A percentile compares a stretch with the other conserved stretches of the same genome.
Conservation (phyloP, 75 land plant genomes). For the Pinus albicaulis region DNA sequence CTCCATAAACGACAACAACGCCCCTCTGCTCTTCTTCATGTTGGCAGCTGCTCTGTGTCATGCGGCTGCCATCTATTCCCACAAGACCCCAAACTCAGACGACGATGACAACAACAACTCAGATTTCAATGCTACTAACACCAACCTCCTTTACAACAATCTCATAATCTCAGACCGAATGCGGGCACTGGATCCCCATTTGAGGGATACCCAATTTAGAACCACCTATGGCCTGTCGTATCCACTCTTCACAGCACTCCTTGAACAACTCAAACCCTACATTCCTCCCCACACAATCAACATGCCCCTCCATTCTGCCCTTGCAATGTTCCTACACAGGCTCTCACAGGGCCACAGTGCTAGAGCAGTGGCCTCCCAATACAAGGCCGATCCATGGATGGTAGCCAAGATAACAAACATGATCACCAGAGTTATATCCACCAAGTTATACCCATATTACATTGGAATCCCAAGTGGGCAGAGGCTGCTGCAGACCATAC, state of each 20-base stretch:
- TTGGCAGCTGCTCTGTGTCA: conserved; percentile 51
- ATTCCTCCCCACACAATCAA: conserved; percentile 17
- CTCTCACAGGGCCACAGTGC: conserved; percentile 42
- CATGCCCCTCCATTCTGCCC: conserved; percentile 48
- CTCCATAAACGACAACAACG: conserved; percentile 33
- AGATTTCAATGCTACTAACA: neutral
- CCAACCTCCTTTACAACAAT: conserved; percentile 24
- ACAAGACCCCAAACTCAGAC: conserved; percentile 5
- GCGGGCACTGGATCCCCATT: conserved; percentile 45
- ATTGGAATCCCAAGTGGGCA: conserved; percentile 44
- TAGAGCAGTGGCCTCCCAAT: conserved; percentile 29
- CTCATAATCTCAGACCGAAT: conserved; percentile 34
- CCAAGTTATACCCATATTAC: conserved; percentile 55
- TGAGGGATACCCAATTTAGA: conserved; percentile 53
- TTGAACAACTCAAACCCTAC: conserved; percentile 43
- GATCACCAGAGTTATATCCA: conserved; percentile 57
- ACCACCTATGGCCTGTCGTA: conserved; percentile 54
- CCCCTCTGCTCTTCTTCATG: conserved; percentile 59
- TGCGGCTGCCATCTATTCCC: conserved; percentile 11
- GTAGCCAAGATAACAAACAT: conserved; percentile 51
- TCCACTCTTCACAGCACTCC: conserved; percentile 46
- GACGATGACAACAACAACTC: conserved; percentile 5
- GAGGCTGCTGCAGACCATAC: conserved; percentile 29
- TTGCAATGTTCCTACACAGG: conserved; percentile 61
- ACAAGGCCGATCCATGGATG: conserved; percentile 36